Evolutionary conservation across 2,329 filamentous ascomycete species (phyloP).

Genomic region (Pseudocercospora crystallina): DNA sequence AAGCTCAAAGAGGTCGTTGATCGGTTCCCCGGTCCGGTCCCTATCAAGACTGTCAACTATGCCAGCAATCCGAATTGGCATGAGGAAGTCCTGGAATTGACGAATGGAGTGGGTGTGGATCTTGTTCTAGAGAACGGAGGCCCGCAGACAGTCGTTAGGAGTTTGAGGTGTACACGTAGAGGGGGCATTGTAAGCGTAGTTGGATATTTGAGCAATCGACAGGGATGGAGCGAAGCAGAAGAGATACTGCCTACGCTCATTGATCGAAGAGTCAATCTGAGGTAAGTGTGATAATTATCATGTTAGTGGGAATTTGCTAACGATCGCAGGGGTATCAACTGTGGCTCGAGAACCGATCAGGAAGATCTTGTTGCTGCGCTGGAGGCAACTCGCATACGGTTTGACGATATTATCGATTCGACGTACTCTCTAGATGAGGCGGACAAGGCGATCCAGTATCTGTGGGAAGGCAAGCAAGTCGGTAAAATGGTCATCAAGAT

Average conservation of each 20-base stretch:
- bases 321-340: conserved; percentile 19
- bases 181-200: conserved; percentile 31
- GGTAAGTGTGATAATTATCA: conserved; percentile 5
- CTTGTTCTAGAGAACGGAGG: conserved; percentile 51
- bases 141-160: conserved; percentile 26
- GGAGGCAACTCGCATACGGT: conserved; percentile 39
- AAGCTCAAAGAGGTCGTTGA: conserved; percentile 52
- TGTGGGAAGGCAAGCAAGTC: conserved; percentile 32
- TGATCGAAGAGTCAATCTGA: conserved; percentile 19
- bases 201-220: conserved; percentile 12
- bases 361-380: conserved; percentile 41
- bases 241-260: conserved; percentile 21
- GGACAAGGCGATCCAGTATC: conserved; percentile 30
- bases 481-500: conserved; percentile 30
- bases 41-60: conserved; percentile 56
- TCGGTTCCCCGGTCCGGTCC: too few relatives aligned
- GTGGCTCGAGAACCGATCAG: conserved; percentile 44
- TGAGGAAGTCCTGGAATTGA: conserved; percentile 50
- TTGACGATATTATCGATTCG: conserved; percentile 36
- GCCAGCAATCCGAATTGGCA: conserved; percentile 58
- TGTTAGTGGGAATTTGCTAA: background rate
- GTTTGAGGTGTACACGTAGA: conserved; percentile 21
- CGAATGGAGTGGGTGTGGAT: conserved; percentile 41
- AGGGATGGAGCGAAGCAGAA: conserved; percentile 13
- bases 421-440: conserved; percentile 38